These are phyloP conservation scores for Penstemon davidsonii DNA, from an alignment of 257 asterid genomes.

Conservation along the genomic window DNA sequence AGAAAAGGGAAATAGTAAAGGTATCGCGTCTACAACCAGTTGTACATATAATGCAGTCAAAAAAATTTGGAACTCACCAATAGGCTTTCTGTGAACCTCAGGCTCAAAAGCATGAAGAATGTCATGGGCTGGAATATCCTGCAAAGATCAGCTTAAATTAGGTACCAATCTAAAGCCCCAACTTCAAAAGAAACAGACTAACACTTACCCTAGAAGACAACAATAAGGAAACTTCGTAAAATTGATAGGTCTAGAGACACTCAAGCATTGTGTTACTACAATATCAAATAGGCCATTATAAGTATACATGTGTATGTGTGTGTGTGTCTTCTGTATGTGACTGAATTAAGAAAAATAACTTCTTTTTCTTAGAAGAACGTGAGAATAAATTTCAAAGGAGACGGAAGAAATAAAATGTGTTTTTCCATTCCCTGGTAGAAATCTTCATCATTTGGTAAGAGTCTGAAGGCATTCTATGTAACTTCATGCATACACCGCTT, in stretches of 20 bases:
- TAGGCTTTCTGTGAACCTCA: constrained; percentile 46
- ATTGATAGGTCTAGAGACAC: constrained; percentile 8
- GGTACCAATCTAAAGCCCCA: constrained; percentile 21
- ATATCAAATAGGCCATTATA: neutral
- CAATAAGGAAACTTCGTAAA: neutral
- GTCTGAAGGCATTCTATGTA: constrained; percentile 7
- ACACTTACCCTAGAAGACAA: neutral
- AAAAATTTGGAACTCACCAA: constrained; percentile 45
- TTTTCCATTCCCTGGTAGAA: neutral
- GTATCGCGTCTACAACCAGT: neutral
- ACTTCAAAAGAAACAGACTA: constrained; percentile 6
- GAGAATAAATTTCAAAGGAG: neutral
- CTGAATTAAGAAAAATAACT: neutral
- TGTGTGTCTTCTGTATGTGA: neutral
- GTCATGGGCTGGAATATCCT: constrained; percentile 45
- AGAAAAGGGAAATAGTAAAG: neutral
- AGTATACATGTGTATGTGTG: neutral
- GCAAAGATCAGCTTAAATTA: constrained; percentile 25
- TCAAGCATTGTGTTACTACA: constrained; percentile 6
- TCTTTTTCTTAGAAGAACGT: neutral
- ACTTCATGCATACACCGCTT: neutral
- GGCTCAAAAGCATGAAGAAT: constrained; percentile 76
- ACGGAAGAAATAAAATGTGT: neutral
- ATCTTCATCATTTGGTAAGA: neutral
- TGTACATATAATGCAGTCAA: too few relatives aligned